A percentile compares a stretch with the other conserved stretches of the same genome.
These are phyloP conservation scores for Tinospora cordifolia DNA, from an alignment of 164 flowering plant species.

Conservation along the genomic window DNA sequence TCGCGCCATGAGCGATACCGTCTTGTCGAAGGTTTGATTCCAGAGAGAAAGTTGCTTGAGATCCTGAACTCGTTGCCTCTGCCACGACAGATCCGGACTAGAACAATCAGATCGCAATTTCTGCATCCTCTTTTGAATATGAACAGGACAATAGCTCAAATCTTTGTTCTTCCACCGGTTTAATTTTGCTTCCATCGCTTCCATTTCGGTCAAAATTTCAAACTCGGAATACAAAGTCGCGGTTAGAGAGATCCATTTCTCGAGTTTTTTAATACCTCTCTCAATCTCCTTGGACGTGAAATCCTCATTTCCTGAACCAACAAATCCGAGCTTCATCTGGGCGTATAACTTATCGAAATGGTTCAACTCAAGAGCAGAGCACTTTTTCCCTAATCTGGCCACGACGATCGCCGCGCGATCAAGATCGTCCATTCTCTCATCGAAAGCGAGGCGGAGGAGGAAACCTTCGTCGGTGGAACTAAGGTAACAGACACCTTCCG, in stretches of 20 bases:
- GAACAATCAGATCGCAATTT: slow-evolving; percentile 28
- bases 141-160: no score
- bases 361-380: slow-evolving; percentile 33
- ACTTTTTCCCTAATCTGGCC: slow-evolving; percentile 41
- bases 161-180: slow-evolving; percentile 22
- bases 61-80: slow-evolving; percentile 38
- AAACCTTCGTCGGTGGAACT: slow-evolving; percentile 47
- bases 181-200: slow-evolving; percentile 36
- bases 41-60: slow-evolving; percentile 44
- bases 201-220: slow-evolving; percentile 44
- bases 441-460: slow-evolving; percentile 48
- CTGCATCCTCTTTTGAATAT: no score
- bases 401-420: slow-evolving; percentile 38
- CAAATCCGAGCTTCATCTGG: slow-evolving; percentile 33
- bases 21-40: slow-evolving; percentile 47
- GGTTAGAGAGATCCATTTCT: slow-evolving; percentile 40
- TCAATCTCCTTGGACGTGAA: slow-evolving; percentile 26
- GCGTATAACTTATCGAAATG: slow-evolving; percentile 40
- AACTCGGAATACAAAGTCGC: slow-evolving; percentile 29
- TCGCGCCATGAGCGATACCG: slow-evolving; percentile 47
- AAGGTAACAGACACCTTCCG: slow-evolving; percentile 50
- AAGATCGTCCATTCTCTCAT: slow-evolving; percentile 59
- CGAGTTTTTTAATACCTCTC: slow-evolving; percentile 41
- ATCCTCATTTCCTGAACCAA: slow-evolving; percentile 26
- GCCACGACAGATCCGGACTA: slow-evolving; percentile 34